These are phyloP conservation scores for Cercospora sojina DNA, from an alignment of 2,329 filamentous ascomycete genomes.

Conservation along the genomic window DNA sequence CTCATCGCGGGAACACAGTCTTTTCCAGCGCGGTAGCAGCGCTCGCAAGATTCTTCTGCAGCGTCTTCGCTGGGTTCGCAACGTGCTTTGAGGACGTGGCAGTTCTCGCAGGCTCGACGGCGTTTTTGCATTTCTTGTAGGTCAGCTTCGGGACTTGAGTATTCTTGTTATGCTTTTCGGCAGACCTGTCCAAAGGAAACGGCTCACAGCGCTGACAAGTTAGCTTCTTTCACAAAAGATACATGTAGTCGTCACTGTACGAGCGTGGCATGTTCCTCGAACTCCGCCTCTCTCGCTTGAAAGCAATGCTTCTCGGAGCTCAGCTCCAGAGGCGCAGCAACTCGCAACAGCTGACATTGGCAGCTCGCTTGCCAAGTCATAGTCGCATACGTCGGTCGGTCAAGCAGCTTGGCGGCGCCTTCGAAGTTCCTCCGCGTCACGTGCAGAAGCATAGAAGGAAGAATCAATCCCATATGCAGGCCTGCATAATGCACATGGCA, in stretches of 20 bases:
- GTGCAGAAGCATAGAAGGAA: background rate
- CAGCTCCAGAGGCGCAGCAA: background rate
- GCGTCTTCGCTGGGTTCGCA: constrained; percentile 12
- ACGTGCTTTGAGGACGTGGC: constrained; percentile 18
- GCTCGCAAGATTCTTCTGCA: constrained; percentile 6
- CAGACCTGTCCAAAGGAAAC: background rate
- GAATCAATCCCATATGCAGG: background rate
- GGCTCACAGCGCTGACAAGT: background rate
- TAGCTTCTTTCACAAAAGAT: background rate
- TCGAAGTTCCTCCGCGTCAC: background rate
- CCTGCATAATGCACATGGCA: background rate
- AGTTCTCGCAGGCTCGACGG: constrained; percentile 18
- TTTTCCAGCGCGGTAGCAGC: constrained; percentile 13
- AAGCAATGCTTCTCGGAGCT: background rate
- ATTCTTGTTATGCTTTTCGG: background rate
- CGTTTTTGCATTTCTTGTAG: constrained; percentile 1
- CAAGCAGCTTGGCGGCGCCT: background rate
- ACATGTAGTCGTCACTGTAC: background rate
- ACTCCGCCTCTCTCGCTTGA: background rate
- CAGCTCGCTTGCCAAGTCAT: background rate
- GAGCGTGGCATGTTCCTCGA: background rate
- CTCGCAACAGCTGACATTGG: background rate
- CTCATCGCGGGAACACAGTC: constrained; percentile 17
- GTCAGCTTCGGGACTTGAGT: background rate
- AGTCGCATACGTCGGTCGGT: background rate